These are phyloP conservation scores for Phytophthora crassamura DNA, from an alignment of 352 stramenopile species.

Conservation along the genomic window DNA sequence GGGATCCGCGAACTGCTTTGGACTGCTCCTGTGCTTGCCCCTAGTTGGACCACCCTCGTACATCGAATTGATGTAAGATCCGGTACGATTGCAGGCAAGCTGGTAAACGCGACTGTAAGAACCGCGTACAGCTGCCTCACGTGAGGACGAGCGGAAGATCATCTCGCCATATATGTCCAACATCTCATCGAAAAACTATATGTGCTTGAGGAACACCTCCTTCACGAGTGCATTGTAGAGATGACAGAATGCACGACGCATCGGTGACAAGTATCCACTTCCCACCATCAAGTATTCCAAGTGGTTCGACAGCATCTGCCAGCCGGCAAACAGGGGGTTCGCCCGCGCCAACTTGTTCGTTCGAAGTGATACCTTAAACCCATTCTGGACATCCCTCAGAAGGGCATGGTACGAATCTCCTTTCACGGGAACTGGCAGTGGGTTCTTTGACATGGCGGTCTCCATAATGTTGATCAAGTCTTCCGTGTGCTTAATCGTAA, in stretches of 20 bases:
- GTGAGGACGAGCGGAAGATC: slow-evolving; percentile 34
- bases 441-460: no score
- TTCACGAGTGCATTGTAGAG: no score
- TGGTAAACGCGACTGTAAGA: slow-evolving; percentile 35
- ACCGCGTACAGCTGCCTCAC: slow-evolving; percentile 18
- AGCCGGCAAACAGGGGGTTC: slow-evolving; percentile 36
- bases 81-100: neutral
- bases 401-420: slow-evolving; percentile 9
- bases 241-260: slow-evolving; percentile 30
- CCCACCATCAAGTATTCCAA: slow-evolving; percentile 24
- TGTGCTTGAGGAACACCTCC: slow-evolving; percentile 9
- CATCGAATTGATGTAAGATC: slow-evolving; percentile 21
- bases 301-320: slow-evolving; percentile 30
- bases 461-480: slow-evolving; percentile 24
- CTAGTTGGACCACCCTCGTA: slow-evolving; percentile 2
- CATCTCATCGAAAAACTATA: slow-evolving; percentile 32
- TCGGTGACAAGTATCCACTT: slow-evolving; percentile 23
- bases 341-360: slow-evolving; percentile 16
- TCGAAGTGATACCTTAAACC: neutral
- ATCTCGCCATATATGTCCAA: slow-evolving; percentile 26
- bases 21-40: slow-evolving; percentile 5
- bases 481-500: slow-evolving; percentile 28
- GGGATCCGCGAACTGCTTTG: slow-evolving; percentile 11
- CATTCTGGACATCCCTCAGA: neutral
- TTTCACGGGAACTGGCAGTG: no score